Percentiles rank a stretch among this genome's conserved stretches.
These are phyloP conservation scores for Pontederia paniculata DNA, from an alignment of 176 grass and related monocot genomes.

Conservation along the genomic window DNA sequence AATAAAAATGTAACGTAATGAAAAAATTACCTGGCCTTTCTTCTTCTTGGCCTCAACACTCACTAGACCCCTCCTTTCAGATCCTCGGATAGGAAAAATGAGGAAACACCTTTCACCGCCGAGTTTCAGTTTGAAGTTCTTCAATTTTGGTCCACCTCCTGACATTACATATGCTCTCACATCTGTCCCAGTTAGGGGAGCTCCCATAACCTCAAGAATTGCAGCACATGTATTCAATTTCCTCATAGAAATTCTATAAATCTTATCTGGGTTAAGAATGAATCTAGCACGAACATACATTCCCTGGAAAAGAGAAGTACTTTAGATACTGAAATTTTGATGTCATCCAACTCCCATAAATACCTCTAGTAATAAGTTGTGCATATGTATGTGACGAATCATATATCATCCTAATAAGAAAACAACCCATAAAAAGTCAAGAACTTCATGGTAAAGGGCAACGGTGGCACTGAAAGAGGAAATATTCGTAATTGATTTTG, in stretches of 20 bases:
- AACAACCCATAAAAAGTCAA: no score
- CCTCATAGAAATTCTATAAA: constrained; percentile 81
- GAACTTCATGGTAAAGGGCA: no score
- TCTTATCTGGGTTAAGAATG: constrained; percentile 87
- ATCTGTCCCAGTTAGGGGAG: constrained; percentile 76
- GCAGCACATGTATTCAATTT: constrained; percentile 88
- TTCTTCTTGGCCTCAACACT: constrained; percentile 95
- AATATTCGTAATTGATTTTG: no score
- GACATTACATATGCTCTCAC: constrained; percentile 83
- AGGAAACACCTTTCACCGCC: constrained; percentile 75
- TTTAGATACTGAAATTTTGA: not conserved
- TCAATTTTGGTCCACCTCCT: constrained; percentile 74
- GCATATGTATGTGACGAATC: not conserved
- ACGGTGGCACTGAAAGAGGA: no score
- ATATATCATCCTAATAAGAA: no score
- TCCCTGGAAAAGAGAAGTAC: constrained; percentile 36
- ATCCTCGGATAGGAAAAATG: constrained; percentile 89
- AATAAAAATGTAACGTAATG: no score
- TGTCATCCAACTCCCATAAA: not conserved
- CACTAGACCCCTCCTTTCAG: constrained; percentile 88
- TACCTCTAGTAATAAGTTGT: not conserved
- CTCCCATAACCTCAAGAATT: constrained; percentile 87
- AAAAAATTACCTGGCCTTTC: constrained; percentile 59
- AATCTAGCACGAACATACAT: constrained; percentile 64
- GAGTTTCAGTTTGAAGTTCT: constrained; percentile 73